Conservation (phyloP, 768 basidiomycete species). For the Asterophora lycoperdoides region DNA sequence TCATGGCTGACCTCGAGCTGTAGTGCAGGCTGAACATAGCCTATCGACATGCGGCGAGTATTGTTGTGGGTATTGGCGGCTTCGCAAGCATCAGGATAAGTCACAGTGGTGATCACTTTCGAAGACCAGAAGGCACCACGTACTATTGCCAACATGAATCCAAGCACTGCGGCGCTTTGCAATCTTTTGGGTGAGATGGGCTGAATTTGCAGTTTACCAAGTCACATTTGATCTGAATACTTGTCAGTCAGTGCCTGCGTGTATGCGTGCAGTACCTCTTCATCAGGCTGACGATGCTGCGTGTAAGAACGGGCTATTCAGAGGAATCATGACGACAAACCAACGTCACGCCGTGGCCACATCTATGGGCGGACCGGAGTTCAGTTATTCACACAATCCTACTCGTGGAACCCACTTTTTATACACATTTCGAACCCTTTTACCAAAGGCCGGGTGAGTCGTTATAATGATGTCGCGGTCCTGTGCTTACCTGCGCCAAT, state of each 20-base stretch:
- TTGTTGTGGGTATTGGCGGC: conserved; percentile 62
- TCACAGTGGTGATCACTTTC: neutral
- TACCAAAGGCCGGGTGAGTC: conserved; percentile 21
- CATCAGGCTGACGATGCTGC: conserved; percentile 42
- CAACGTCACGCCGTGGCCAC: conserved; percentile 49
- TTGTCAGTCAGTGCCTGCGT: conserved; percentile 4
- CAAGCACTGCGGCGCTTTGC: conserved; percentile 47
- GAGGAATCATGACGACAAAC: conserved; percentile 28
- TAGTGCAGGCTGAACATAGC: conserved; percentile 49
- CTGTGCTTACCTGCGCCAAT: conserved; percentile 50
- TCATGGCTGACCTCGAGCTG: conserved; percentile 3
- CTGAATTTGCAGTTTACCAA: conserved; percentile 61
- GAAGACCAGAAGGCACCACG: conserved; percentile 21
- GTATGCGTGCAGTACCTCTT: conserved; percentile 39
- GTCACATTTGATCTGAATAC: conserved; percentile 56
- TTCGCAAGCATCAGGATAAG: conserved; percentile 22
- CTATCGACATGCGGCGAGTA: conserved; percentile 64
- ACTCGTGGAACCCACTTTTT: conserved; percentile 35
- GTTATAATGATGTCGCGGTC: conserved; percentile 1
- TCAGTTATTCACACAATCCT: conserved; percentile 4
- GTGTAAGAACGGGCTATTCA: conserved; percentile 4
- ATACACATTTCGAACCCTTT: conserved; percentile 57
- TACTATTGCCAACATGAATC: conserved; percentile 71
- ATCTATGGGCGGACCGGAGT: conserved; percentile 30
- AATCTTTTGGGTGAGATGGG: conserved; percentile 46